phyloP scores from a whole-genome alignment of 768 basidiomycete species.

The Steccherinum ochraceum region DNA sequence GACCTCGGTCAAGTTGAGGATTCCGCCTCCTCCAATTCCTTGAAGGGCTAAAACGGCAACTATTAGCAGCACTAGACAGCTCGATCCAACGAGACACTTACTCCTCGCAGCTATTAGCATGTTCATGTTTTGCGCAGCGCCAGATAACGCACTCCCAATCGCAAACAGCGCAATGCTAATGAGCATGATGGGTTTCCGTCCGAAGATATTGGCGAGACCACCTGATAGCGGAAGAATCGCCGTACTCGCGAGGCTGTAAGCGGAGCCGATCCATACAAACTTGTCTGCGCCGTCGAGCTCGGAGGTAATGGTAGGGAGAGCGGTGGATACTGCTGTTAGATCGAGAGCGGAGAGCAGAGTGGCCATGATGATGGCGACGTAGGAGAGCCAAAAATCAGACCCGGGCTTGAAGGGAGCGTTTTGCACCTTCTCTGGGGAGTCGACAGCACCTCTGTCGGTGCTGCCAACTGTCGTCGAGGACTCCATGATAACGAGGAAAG shows the following conservation, averaged over 20 bases:
- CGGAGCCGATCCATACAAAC: slow-evolving; percentile 22
- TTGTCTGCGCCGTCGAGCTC: slow-evolving; percentile 16
- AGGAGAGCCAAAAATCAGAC: slow-evolving; percentile 17
- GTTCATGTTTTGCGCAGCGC: slow-evolving; percentile 31
- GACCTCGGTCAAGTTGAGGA: slow-evolving; percentile 15
- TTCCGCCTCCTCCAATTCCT: slow-evolving; percentile 21
- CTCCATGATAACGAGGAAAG: too few relatives aligned
- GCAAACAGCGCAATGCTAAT: slow-evolving; percentile 26
- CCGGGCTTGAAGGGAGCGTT: slow-evolving; percentile 3
- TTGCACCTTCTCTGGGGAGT: too few relatives aligned
- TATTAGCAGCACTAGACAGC: background rate
- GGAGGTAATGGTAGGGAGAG: slow-evolving; percentile 13
- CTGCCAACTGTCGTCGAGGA: too few relatives aligned
- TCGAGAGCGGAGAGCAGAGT: slow-evolving; percentile 19
- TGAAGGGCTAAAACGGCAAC: slow-evolving; percentile 12
- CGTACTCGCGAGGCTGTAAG: slow-evolving; percentile 30
- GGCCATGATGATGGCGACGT: slow-evolving; percentile 13
- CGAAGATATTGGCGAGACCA: slow-evolving; percentile 27
- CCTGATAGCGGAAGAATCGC: slow-evolving; percentile 29
- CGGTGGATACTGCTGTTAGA: slow-evolving; percentile 16
- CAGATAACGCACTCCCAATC: slow-evolving; percentile 32
- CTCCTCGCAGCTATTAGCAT: slow-evolving; percentile 34
- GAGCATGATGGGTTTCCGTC: slow-evolving; percentile 28
- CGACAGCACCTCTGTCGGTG: too few relatives aligned
- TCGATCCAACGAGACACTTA: slow-evolving; percentile 1